Evolutionary conservation across 129 eudicot species (phyloP), one percentile per base, ranked within the genome.

Genomic region (Kitagawia praeruptora): DNA sequence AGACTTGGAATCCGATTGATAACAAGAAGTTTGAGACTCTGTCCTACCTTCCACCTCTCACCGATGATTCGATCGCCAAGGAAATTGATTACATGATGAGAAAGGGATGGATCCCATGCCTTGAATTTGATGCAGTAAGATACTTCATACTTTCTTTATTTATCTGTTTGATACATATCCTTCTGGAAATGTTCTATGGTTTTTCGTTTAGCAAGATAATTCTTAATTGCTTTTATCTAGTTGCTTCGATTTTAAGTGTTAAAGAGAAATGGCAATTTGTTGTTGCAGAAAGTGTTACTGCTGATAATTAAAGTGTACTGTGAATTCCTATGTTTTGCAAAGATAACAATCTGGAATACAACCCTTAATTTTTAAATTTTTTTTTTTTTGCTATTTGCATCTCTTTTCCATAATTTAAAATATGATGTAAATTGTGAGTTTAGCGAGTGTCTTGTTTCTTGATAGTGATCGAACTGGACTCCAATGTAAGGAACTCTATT

Each of bases 1-100:
- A 90, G 96, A 84, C 84, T 25, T 88, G 96, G 90, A 85, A 88
- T 75, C 92, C 92, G 28, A 85, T 88, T 21, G 80, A 88, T 72
- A 88, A 86, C 85, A 90, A 90, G 90, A 90, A 88, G 80, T 90
- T 88, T 72, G 95, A 90, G 74, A 90, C 92, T 11, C 87, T 90
- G 54, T 90, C 92, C 1, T 90, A 90, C 80, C 88, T 90, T 74
- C 96, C 96, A 56, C 89, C 90, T 74, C 90, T 84, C 46, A 76
- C 90, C 3, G 86, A 85, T 39, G 96, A 88, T 16, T 88, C 90
- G n/a, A 84, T 90, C 47, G 90, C 87, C 8, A 88, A 85, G 87
- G 96, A 90, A 86, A 78, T 90, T 31, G 92, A 88, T 81, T 88
- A 90, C 85, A 86, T 90, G 92, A 86, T 88, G 74, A 86, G 46